Evolutionary conservation across 495 filamentous ascomycete genomes (phyloP), one percentile per base, ranked within the genome.

Genomic region (Haplographium delicatum): DNA sequence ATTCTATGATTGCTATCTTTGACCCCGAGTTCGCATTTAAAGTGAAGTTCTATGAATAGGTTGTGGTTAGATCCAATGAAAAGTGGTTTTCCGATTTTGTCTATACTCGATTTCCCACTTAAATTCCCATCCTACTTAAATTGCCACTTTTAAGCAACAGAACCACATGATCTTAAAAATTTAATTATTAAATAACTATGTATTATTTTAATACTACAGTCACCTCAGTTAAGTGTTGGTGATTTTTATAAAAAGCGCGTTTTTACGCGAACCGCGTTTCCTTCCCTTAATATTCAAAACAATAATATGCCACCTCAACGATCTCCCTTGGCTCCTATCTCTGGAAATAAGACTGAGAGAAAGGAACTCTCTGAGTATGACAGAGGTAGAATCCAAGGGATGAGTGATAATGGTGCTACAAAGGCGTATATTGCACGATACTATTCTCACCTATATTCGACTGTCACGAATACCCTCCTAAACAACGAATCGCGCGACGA

Each of bases 261-360:
- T 31, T 31, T 35, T 13, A 15, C 33, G 3, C 33, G 33, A 11
- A 1, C 6, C 19, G 16, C 5, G 11, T 20, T 20, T 43, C 5
- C 40, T 22, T 23, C 5, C 18, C n/a, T 13, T 25, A 43, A 5
- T 2, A 25, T 9, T 24, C 5, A 4, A 5, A 26, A 33, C n/a
- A n/a, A n/a, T n/a, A n/a, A n/a, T n/a, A 47, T 47, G 30, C 44
- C 27, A 38, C 19, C 31, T 19, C n/a, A 22, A 37, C 44, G 44
- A 6, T 35, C 44, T 47, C 44, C 44, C 6, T 25, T 47, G 7
- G 13, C 5, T 20, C 5, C n/a, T n/a, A 37, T 23, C 13, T n/a
- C 6, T 24, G 27, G 28, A 19, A 47, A 47, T 37, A 4, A n/a
- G 15, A 27, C 24, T 5, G 2, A 5, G 11, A 10, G n/a, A 5